Conservation (phyloP, 2,329 filamentous ascomycete species). For the Venturia carpophila region DNA sequence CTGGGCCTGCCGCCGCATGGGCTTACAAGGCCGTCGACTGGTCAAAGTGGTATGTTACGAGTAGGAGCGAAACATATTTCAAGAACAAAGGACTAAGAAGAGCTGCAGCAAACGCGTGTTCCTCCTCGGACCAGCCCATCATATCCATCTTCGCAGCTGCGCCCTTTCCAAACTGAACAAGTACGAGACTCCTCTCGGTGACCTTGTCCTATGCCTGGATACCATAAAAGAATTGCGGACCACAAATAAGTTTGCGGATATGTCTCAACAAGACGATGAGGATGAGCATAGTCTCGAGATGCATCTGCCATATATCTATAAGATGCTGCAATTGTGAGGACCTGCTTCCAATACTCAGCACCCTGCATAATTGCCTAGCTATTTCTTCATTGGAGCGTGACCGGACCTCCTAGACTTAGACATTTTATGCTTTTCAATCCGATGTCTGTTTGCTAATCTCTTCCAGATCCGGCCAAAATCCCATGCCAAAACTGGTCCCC, state of each 20-base stretch:
- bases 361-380: no score
- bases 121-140: conserved; percentile 86
- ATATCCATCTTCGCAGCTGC: conserved; percentile 68
- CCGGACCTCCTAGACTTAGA: no score
- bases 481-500: conserved; percentile 68
- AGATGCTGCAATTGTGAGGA: conserved; percentile 51
- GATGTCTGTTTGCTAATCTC: background rate
- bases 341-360: background rate
- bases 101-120: conserved; percentile 69
- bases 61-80: background rate
- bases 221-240: conserved; percentile 45
- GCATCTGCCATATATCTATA: conserved; percentile 90
- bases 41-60: conserved; percentile 53
- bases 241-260: conserved; percentile 53
- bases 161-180: conserved; percentile 64
- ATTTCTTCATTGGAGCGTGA: no score
- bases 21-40: conserved; percentile 87
- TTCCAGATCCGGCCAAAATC: conserved; percentile 22
- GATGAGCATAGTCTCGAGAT: conserved; percentile 92
- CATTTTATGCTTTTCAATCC: no score
- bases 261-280: conserved; percentile 61
- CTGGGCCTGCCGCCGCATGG: conserved; percentile 85
- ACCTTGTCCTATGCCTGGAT: conserved; percentile 56
- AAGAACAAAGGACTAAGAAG: conserved; percentile 11
- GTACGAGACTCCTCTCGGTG: conserved; percentile 68